Evolutionary conservation across 768 basidiomycete species (phyloP), one percentile per base, ranked within the genome.

Genomic region (Glaciozyma antarctica): DNA sequence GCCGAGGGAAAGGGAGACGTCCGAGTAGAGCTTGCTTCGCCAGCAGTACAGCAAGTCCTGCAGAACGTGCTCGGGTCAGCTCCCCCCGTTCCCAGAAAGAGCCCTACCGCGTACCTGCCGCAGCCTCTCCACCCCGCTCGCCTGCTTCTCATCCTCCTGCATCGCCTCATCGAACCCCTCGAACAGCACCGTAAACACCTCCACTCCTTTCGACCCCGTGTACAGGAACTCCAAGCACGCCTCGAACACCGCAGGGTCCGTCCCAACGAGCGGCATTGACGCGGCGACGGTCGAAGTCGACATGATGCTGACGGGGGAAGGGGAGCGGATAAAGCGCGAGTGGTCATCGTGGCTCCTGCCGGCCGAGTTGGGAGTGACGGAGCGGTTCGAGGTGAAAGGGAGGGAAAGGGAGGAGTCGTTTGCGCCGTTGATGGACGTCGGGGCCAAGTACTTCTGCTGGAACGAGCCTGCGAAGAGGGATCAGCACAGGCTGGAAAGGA

Each of bases 221-320:
- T 98, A 99, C 2, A 97, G 82, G 75, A 91, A 94, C 75, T 95
- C 92, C 45, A 97, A 83, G 75, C 93, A 88, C 57, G 92, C 88
- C 28, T 86, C 81, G 77, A 97, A 95, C 44, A 97, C 81, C 17
- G 85, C 81, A 0, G 89, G 85, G 66, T 86, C 89, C 28, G 76
- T 77, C 13, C 73, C 71, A 16, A 71, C 60, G 28, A 73, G 61
- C 17, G 63, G 43, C 49, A 67, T 56, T 0, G 70, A 65, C 5
- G 28, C 48, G 15, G 57, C 32, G 38, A 26, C n/a, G 4, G 47
- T 38, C 1, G 21, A 43, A 4, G 55, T 19, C 43, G 55, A 6
- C 45, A 59, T 1, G 53, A 52, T 38, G 62, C 65, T 26, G 49
- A 56, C 2, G 45, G 65, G 28, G 38, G 60, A 19, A 10, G 54